These are phyloP conservation scores for Fusarium longipes DNA, from an alignment of 2,329 filamentous ascomycete genomes.

Conservation along the genomic window DNA sequence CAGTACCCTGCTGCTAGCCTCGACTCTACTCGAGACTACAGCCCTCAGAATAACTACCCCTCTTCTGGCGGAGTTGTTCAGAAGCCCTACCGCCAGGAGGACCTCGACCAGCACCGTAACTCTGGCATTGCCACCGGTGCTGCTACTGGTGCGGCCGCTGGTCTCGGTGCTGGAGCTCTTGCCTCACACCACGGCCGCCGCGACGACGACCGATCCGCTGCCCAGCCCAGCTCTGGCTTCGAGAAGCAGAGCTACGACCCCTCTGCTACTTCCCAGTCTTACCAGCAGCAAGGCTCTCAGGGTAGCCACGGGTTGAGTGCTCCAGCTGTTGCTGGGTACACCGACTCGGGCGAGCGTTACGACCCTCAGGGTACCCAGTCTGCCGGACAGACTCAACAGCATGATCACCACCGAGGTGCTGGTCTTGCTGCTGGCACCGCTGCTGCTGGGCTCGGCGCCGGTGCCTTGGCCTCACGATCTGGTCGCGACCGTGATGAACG, in stretches of 20 bases:
- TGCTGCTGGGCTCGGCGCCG: neutral
- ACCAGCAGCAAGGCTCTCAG: neutral
- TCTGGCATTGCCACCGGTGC: neutral
- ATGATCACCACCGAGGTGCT: constrained; percentile 8
- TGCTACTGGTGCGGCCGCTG: constrained; percentile 2
- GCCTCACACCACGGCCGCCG: constrained; percentile 5
- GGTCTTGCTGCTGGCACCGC: neutral
- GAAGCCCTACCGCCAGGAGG: constrained; percentile 3
- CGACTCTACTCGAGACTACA: neutral
- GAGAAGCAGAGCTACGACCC: neutral
- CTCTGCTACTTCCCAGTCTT: neutral
- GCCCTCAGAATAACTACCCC: neutral
- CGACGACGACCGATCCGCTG: neutral
- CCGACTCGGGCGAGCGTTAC: neutral
- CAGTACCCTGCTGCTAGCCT: constrained; percentile 15
- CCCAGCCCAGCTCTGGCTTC: neutral
- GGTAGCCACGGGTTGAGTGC: neutral
- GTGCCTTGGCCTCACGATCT: neutral
- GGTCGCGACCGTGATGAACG: neutral
- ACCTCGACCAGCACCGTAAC: neutral
- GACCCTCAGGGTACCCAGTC: neutral
- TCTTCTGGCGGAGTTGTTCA: neutral
- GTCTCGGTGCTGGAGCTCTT: constrained; percentile 18
- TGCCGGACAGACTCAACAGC: constrained; percentile 8
- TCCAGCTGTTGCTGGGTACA: neutral